Base-by-base conservation (phyloP, 139 green algal species). In the Picochlorum costavermella region DNA sequence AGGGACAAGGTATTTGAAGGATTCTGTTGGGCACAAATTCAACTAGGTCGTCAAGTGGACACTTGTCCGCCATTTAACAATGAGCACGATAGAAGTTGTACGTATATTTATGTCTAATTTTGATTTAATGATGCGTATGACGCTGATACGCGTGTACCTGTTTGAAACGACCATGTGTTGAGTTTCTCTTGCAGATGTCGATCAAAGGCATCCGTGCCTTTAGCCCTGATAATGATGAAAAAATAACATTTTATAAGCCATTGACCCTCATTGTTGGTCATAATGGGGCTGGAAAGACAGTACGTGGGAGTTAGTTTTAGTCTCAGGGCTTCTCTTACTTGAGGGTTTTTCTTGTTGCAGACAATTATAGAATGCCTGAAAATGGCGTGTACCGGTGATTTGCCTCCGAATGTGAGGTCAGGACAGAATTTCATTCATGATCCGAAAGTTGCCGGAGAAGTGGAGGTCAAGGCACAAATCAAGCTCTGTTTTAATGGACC, bases 341-440 rank as follows among this genome's bases (percentile, higher is more conserved):
- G 5, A 8, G 14, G 0, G 26, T 44, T 29, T 44, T 61, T 23
- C 46, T 0, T 13, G 6, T 11, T 44, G n/a, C 84, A 97, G 91
- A 99, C 94, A 2, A 83, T 99, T n/a, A 99, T 99, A 36, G 94
- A 99, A 74, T 97, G 89, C 72, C 74, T 99, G 23, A 95, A 95
- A 61, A 83, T 92, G 71, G 92, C 90, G 1, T 92, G 80, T 67
- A 97, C 94, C 5, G 94, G 94, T 3, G 86, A 93, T 65, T 76
- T 99, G 60, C 94, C 94, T 12, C 94, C 94, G 36, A 97, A 96
- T 79, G 86, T 82, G 1, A 75, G 81, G 13, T 80, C 67, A 20
- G 90, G 92, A 1, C 84, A 96, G 66, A 85, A 69, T 67, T 98
- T 97, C 73, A 85, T 98, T 20, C 89, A 97, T 70, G 92, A 96